Evolutionary conservation across 1,284 basidiomycete genomes (phyloP).

Genomic region (Leccinum laetum): DNA sequence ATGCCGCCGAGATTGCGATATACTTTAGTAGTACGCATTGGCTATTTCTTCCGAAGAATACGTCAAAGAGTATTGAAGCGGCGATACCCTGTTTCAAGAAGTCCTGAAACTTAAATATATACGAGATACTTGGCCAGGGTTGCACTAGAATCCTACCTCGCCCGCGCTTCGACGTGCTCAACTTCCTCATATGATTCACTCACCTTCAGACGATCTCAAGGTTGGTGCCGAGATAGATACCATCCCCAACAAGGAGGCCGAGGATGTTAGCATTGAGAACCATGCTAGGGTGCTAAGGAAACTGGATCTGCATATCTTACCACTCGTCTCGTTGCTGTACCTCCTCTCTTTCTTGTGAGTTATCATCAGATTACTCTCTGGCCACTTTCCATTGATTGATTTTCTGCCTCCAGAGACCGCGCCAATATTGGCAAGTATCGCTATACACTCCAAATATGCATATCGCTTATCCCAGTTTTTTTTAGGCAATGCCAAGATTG

Average conservation of each 20-base stretch:
- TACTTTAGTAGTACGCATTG: background rate
- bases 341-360: background rate
- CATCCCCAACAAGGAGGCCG: background rate
- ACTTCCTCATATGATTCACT: constrained; percentile 4
- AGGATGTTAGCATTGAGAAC: background rate
- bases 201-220: constrained; percentile 2
- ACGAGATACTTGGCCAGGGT: background rate
- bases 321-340: background rate
- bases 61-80: background rate
- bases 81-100: constrained; percentile 11
- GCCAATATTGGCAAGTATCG: constrained; percentile 30
- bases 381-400: background rate
- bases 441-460: background rate
- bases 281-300: background rate
- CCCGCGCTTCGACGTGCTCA: background rate
- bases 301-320: background rate
- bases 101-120: background rate
- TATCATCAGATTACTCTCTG: background rate
- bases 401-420: constrained; percentile 29
- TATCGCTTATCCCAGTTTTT: background rate
- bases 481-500: constrained; percentile 33
- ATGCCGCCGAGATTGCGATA: background rate
- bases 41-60: background rate
- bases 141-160: background rate
- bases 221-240: background rate